Evolutionary conservation across 1,284 basidiomycete genomes (phyloP), one percentile per base, ranked within the genome.

Genomic region (Ustilago esculenta): DNA sequence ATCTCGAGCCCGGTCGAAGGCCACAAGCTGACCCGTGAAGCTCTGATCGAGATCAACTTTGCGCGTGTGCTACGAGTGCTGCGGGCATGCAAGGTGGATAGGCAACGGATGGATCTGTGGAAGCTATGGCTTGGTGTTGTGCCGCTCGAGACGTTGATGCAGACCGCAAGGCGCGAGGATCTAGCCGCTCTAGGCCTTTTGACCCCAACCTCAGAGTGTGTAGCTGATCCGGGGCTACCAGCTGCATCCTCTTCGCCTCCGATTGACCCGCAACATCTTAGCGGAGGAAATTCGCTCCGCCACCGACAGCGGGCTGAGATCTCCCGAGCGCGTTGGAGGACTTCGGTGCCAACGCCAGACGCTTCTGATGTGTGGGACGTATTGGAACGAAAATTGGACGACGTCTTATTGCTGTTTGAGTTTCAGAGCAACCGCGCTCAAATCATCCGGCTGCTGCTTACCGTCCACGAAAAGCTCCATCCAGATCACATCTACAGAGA

Each of bases 31-130:
- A 73, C 76, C 7, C 69, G 72, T 23, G 64, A 76, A 24, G 77
- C 76, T 9, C 58, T 80, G 10, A 48, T 80, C 39, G 78, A 79
- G 52, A 69, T 76, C 63, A 80, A 79, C 55, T 75, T 72, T 48
- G 54, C 58, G 10, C 63, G 73, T 15, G 70, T 74, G 18, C 35
- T 69, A n/a, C 60, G 73, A 11, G 72, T 73, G 25, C 49, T 80
- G 42, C 55, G 58, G 12, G 72, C 74, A 2, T 80, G 79, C 60
- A 71, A 72, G 50, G 21, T 78, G 21, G 77, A 81, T 42, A 60
- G 79, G 7, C 73, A 80, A 40, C 64, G 69, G 10, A 45, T 81
- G 40, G 63, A 72, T 39, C 44, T 81, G n/a, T 81, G 79, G 79
- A 66, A 57, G 40, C 49, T 75, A 21, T 81, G 79, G 79, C 69